Percentiles rank a stretch among this genome's conserved stretches.
Conservation (phyloP, 2,329 filamentous ascomycete genomes). For the Hawksworthiomyces lignivorus region DNA sequence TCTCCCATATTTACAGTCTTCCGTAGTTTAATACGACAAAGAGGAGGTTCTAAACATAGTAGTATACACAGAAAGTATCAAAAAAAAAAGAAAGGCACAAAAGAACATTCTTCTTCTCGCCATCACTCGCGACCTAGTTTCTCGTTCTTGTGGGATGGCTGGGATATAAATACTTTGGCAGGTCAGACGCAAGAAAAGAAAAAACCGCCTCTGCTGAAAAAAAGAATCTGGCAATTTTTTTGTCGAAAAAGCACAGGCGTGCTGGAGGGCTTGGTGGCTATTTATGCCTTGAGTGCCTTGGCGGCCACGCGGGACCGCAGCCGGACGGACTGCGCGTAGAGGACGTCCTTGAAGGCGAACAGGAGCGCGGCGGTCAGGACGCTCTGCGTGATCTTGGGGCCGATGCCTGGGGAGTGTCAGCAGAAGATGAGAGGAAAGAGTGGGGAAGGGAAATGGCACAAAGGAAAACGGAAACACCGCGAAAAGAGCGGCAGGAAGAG, state of each 20-base stretch:
- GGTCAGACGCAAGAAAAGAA: too few relatives aligned
- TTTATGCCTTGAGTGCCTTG: constrained; percentile 29
- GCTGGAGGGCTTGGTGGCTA: not conserved
- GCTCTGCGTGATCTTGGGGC: constrained; percentile 92
- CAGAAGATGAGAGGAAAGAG: not conserved
- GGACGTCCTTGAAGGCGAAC: constrained; percentile 95
- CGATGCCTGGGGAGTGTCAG: constrained; percentile 58
- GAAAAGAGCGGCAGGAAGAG: too few relatives aligned
- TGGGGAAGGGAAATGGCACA: constrained; percentile 1
- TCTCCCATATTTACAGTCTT: constrained; percentile 1
- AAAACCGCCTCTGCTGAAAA: too few relatives aligned
- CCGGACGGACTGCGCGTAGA: constrained; percentile 75
- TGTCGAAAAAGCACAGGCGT: too few relatives aligned
- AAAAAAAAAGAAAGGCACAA: not conserved
- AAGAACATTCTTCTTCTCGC: too few relatives aligned
- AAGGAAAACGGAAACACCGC: too few relatives aligned
- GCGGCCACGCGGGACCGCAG: constrained; percentile 44
- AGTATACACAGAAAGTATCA: not conserved
- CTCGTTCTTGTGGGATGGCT: too few relatives aligned
- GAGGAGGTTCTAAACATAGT: not conserved
- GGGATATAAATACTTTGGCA: too few relatives aligned
- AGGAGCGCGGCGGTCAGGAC: constrained; percentile 93
- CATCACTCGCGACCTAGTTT: too few relatives aligned
- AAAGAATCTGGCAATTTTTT: too few relatives aligned
- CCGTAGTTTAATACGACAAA: not conserved